Evolutionary conservation across 805 yeast species (phyloP), one percentile per base, ranked within the genome.

Genomic region (Candida dajiaensis): DNA sequence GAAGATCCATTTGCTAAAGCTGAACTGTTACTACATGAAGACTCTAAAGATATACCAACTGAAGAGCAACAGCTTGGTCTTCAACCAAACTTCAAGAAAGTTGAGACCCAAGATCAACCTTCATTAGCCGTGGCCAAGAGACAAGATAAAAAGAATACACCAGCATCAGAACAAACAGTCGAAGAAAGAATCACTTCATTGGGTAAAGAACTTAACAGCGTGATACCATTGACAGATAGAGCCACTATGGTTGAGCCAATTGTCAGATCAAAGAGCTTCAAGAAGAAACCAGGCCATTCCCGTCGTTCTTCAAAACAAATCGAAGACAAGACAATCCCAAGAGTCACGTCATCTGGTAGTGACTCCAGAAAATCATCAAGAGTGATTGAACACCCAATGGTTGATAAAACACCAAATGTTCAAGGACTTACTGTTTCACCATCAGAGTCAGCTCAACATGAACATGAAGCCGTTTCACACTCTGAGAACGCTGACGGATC

Each of bases 211-310:
- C 44, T 59, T 26, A 58, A 57, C 39, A 43, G 49, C 10, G 33
- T 50, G 1, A 57, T 57, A 10, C 62, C 62, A 38, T 19, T 36
- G 9, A 49, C 51, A 13, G 61, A 59, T 40, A 48, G 61, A 37
- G 35, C 38, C 2, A 42, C 51, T 3, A 39, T 49, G 16, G 23
- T 51, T 6, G 51, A 50, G 8, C 25, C 47, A 15, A 48, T 41
- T 2, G 44, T 20, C 9, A 36, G 23, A 36, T 19, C 39, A 13
- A 36, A 36, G 19, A 36, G 23, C 13, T 25, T 38, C 12, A 19
- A 28, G 26, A 19, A 13, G 11, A 33, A 21, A 42, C 22, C 25
- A 8, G 26, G 39, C 20, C 22, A 36, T 11, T 36, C 39, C 8
- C 22, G 39, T 19, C 39, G 25, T 36, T 36, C 39, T 6, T 36